Evolutionary conservation across 345 rosid genomes (phyloP), one percentile per base, ranked within the genome.

Genomic region (Lumnitzera racemosa): DNA sequence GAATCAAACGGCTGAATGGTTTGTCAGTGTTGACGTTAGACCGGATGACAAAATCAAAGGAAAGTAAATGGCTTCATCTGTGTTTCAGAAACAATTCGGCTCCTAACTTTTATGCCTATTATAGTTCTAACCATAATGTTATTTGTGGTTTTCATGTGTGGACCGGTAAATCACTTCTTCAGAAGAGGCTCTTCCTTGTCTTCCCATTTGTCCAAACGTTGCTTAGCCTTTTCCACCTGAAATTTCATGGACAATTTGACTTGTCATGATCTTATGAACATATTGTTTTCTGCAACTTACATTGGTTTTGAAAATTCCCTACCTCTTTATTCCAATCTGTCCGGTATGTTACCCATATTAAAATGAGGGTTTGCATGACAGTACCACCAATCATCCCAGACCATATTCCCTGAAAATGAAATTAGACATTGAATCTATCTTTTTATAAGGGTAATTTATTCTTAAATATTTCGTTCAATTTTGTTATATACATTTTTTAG

Each of bases 151-250:
- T 36, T 36, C 43, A 5, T 36, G 43, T 36, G 9, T 36, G 6
- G 43, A 36, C 7, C 43, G 2, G 12, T 15, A 14, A 23, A 10
- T 58, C 70, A 66, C 12, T 53, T 49, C 13, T 41, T 25, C 7
- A 43, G 43, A 13, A 72, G 57, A 24, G 81, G 63, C 53, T 68
- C 68, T 25, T 74, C 77, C 24, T 75, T 81, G 31, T 79, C 83
- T 7, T 83, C 92, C 97, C 97, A 88, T 71, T 56, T 76, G 50
- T 78, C 84, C 72, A 88, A 71, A 4, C 90, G 76, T 31, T 52
- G 69, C 49, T 61, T 76, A 1, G 91, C 79, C 49, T 64, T 87
- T 73, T 82, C 90, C 48, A 85, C 94, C 94, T 90, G 70, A 62
- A 72, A 72, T 17, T 62, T 53, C 59, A 17, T 14, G 2, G 14